Evolutionary conservation across 129 eudicot genomes (phyloP).

Genomic region (Tanacetum coccineum): DNA sequence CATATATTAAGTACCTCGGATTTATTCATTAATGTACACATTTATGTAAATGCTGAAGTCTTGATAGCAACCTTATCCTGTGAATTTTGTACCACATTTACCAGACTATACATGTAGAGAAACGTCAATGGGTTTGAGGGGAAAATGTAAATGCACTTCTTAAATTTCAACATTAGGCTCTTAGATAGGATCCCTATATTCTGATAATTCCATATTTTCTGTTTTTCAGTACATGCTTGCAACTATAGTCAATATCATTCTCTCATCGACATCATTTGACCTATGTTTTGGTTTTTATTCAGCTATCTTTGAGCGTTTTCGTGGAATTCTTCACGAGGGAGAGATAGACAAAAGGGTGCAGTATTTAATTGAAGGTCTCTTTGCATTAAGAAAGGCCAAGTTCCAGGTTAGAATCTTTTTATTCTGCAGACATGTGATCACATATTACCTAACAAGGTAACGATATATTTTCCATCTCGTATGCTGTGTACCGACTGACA

Average conservation of each 20-base stretch:
- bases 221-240: not conserved
- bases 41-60: too few species aligned
- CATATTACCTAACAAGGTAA: not conserved
- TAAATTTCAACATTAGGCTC: too few species aligned
- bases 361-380: slow-evolving; percentile 87
- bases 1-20: not conserved
- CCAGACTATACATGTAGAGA: not conserved
- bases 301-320: slow-evolving; percentile 96
- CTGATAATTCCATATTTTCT: not conserved
- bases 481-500: not conserved
- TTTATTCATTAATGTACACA: not conserved
- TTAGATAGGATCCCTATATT: too few species aligned
- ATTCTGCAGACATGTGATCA: not conserved
- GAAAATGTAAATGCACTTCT: too few species aligned
- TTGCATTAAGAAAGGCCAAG: slow-evolving; percentile 89
- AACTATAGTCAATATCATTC: not conserved
- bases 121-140: not conserved
- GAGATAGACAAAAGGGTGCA: slow-evolving; percentile 96
- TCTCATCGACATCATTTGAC: slow-evolving; percentile 3
- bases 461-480: slow-evolving; percentile 1
- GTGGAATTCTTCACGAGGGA: slow-evolving; percentile 99
- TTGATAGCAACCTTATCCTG: too few species aligned
- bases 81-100: too few species aligned
- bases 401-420: slow-evolving; percentile 64
- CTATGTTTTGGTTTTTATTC: not conserved